Percentiles rank a stretch among this genome's conserved stretches.
These are phyloP conservation scores for Phialophora macrospora DNA, from an alignment of 2,329 filamentous ascomycete genomes.

Conservation along the genomic window DNA sequence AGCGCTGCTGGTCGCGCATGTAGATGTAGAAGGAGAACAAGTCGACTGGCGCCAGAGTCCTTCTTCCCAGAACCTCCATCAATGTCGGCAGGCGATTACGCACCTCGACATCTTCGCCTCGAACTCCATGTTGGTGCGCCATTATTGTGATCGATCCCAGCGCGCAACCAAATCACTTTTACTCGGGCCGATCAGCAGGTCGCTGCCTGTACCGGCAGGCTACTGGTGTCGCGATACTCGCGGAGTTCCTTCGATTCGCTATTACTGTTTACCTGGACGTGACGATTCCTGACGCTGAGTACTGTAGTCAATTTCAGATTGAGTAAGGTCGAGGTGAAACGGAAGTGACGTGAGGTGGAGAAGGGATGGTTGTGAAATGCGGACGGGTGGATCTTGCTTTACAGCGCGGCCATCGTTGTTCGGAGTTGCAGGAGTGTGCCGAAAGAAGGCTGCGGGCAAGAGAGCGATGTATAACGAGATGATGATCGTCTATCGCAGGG, in stretches of 20 bases:
- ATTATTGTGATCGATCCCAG: conserved; percentile 16
- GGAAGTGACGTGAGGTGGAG: conserved; percentile 15
- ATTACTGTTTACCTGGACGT: not conserved
- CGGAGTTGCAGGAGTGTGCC: conserved; percentile 2
- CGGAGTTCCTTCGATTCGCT: not conserved
- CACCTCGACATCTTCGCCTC: conserved; percentile 47
- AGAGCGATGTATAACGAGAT: conserved; percentile 1
- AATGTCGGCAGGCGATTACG: conserved; percentile 90
- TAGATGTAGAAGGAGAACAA: conserved; percentile 99
- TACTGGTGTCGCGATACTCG: not conserved
- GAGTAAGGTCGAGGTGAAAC: conserved; percentile 13
- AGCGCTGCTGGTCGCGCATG: conserved; percentile 97
- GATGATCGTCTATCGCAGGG: not conserved
- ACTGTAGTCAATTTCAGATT: not conserved
- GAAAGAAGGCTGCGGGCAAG: conserved; percentile 4
- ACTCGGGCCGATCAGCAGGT: not conserved
- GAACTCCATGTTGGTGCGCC: conserved; percentile 25
- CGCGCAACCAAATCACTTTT: not conserved
- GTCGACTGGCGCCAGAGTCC: conserved; percentile 93
- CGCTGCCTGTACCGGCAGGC: not conserved
- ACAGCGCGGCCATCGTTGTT: conserved; percentile 12
- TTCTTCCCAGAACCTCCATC: conserved; percentile 91
- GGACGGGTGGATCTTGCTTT: conserved; percentile 8
- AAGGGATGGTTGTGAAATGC: not conserved
- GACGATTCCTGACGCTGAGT: not conserved